Evolutionary conservation across 1,284 basidiomycete genomes (phyloP).

Genomic region (Rhodofomes roseus): DNA sequence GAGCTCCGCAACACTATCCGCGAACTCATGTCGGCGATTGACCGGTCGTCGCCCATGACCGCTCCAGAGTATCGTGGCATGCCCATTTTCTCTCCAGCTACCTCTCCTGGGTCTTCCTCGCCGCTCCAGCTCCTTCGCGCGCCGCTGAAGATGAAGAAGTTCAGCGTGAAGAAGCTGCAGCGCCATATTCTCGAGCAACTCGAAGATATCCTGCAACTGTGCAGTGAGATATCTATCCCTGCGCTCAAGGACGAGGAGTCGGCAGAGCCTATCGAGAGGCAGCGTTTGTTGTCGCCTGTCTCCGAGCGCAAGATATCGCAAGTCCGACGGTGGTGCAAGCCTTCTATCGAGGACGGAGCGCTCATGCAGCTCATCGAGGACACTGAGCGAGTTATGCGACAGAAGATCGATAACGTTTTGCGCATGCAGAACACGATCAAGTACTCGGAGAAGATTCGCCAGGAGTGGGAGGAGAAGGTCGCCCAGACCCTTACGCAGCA

Average conservation of each 20-base stretch:
- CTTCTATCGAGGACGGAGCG: constrained; percentile 82
- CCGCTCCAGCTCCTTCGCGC: constrained; percentile 69
- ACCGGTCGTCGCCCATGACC: constrained; percentile 55
- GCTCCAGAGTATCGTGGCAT: constrained; percentile 87
- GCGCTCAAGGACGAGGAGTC: constrained; percentile 88
- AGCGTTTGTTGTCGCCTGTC: constrained; percentile 81
- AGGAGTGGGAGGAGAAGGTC: constrained; percentile 95
- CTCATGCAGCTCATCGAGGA: constrained; percentile 82
- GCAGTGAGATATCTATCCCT: constrained; percentile 84
- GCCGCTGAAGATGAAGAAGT: constrained; percentile 65
- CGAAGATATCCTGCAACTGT: constrained; percentile 79
- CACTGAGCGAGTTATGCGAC: constrained; percentile 83
- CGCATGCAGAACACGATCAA: constrained; percentile 97
- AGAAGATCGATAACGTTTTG: constrained; percentile 94
- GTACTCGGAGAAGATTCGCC: constrained; percentile 95
- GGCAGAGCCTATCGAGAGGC: constrained; percentile 89
- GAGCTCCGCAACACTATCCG: constrained; percentile 85
- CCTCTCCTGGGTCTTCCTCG: constrained; percentile 62
- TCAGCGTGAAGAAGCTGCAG: constrained; percentile 80
- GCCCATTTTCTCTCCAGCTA: constrained; percentile 70
- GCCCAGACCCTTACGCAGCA: constrained; percentile 61
- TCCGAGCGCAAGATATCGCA: constrained; percentile 83
- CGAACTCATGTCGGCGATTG: constrained; percentile 65
- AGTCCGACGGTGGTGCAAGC: constrained; percentile 83
- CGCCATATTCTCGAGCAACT: constrained; percentile 80